Evolutionary conservation across 176 grass and related monocot species (phyloP).

Genomic region (Tillandsia leiboldiana): DNA sequence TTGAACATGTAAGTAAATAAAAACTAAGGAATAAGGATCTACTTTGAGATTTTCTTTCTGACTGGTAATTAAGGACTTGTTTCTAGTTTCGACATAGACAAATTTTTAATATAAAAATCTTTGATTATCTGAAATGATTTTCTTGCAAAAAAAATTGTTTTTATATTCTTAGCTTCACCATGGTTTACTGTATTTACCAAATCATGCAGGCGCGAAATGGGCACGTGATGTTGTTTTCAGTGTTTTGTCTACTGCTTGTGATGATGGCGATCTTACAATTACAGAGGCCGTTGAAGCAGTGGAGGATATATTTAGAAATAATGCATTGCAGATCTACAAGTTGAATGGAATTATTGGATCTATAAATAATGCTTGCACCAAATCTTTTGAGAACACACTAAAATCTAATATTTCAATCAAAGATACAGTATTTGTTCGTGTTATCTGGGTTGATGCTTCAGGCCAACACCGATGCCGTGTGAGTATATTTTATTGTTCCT

Average conservation of each 20-base stretch:
- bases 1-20: too few relatives aligned
- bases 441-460: slow-evolving; percentile 82
- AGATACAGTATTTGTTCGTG: slow-evolving; percentile 71
- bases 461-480: slow-evolving; percentile 92
- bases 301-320: slow-evolving; percentile 79
- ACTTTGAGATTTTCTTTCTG: too few relatives aligned
- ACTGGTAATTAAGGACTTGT: too few relatives aligned
- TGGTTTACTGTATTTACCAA: slow-evolving; percentile 14
- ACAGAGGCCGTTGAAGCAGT: slow-evolving; percentile 66
- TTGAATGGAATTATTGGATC: slow-evolving; percentile 43
- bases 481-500: slow-evolving; percentile 30
- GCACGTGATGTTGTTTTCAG: slow-evolving; percentile 72
- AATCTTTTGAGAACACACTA: slow-evolving; percentile 14
- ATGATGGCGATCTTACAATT: slow-evolving; percentile 85
- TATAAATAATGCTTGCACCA: slow-evolving; percentile 21
- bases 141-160: not conserved
- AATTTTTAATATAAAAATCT: slow-evolving; percentile 1
- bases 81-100: too few relatives aligned
- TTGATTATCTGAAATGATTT: slow-evolving; percentile 1
- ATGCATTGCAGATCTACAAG: slow-evolving; percentile 71
- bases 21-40: too few relatives aligned
- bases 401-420: slow-evolving; percentile 24
- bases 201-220: slow-evolving; percentile 55
- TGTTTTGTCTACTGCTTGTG: slow-evolving; percentile 63
- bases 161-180: slow-evolving; percentile 7